Evolutionary conservation across 768 basidiomycete genomes (phyloP).

Genomic region (Boletellus ananas): DNA sequence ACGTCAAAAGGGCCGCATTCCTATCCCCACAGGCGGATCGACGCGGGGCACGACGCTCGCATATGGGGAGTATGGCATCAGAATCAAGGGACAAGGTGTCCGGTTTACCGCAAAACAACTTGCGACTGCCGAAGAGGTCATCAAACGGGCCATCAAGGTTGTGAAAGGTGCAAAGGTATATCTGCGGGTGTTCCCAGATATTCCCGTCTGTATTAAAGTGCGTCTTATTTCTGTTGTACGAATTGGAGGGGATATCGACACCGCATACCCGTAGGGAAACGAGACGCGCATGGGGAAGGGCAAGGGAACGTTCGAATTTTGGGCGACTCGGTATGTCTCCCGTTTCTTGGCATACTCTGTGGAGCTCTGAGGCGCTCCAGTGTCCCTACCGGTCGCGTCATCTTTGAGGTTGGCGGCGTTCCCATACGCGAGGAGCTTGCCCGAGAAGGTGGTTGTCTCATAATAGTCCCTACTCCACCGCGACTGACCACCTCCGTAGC

Average conservation of each 20-base stretch:
- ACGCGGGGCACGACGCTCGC: conserved; percentile 90
- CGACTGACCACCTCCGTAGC: conserved; percentile 42
- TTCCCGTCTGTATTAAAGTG: conserved; percentile 96
- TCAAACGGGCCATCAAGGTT: conserved; percentile 84
- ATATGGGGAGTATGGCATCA: conserved; percentile 88
- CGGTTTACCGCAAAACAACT: conserved; percentile 90
- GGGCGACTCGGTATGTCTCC: conserved; percentile 78
- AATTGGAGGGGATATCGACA: background rate
- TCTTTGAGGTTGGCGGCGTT: conserved; percentile 90
- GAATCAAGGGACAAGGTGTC: conserved; percentile 78
- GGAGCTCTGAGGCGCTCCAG: conserved; percentile 35
- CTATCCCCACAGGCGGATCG: conserved; percentile 85
- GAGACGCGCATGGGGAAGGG: conserved; percentile 99
- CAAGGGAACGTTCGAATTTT: conserved; percentile 95
- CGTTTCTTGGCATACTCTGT: background rate
- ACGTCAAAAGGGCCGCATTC: conserved; percentile 86
- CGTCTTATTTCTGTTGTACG: conserved; percentile 9
- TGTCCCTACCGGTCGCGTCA: conserved; percentile 82
- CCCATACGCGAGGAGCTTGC: conserved; percentile 92
- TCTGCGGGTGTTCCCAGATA: conserved; percentile 91
- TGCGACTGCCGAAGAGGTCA: conserved; percentile 77
- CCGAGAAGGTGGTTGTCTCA: conserved; percentile 62
- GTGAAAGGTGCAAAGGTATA: conserved; percentile 87
- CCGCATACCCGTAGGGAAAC: conserved; percentile 61
- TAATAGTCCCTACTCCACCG: background rate